Evolutionary conservation across 106 monocot genomes (phyloP).

Genomic region (Allium cepa): DNA sequence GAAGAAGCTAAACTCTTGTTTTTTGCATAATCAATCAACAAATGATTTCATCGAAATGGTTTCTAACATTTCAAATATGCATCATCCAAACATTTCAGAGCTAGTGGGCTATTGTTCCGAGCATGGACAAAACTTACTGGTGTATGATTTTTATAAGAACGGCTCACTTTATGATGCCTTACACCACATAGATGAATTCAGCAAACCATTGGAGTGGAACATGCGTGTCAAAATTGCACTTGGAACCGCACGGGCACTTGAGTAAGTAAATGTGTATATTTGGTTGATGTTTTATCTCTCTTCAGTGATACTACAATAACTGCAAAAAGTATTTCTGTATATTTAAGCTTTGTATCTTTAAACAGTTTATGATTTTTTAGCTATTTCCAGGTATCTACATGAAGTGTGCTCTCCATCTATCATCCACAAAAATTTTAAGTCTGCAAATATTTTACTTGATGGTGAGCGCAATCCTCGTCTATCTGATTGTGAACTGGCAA

Average conservation of each 20-base stretch:
- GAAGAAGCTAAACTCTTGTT: constrained; percentile 68
- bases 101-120: constrained; percentile 88
- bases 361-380: not conserved
- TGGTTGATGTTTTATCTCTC: not conserved
- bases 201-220: constrained; percentile 76
- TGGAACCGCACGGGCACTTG: constrained; percentile 81
- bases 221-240: constrained; percentile 84
- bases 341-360: not conserved
- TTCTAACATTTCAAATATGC: constrained; percentile 50
- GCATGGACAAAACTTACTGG: constrained; percentile 72
- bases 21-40: constrained; percentile 37
- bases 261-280: constrained; percentile 45
- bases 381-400: constrained; percentile 72
- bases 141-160: constrained; percentile 76
- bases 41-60: constrained; percentile 74
- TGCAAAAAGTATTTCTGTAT: not conserved
- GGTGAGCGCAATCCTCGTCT: constrained; percentile 73
- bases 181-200: constrained; percentile 72
- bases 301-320: not conserved
- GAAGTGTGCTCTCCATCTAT: constrained; percentile 79
- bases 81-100: constrained; percentile 84
- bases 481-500: constrained; percentile 62
- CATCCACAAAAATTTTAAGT: constrained; percentile 83
- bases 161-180: constrained; percentile 81
- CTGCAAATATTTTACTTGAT: constrained; percentile 80